Conservation (phyloP, 2,329 filamentous ascomycete species). For the Cladorrhinum sp. region DNA sequence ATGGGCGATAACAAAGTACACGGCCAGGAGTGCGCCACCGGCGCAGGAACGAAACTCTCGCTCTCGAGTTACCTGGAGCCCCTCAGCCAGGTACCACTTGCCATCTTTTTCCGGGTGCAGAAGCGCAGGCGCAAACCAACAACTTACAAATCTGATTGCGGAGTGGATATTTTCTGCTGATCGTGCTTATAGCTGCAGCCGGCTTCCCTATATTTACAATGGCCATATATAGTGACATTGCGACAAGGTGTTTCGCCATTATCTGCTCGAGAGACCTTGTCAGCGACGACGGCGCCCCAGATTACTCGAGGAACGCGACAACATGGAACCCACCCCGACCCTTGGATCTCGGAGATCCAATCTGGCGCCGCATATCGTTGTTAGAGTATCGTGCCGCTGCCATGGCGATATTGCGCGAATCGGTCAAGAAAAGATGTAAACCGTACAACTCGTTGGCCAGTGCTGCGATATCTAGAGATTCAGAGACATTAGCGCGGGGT, state of each 20-base stretch:
- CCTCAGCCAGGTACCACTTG: not conserved
- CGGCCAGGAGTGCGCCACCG: not conserved
- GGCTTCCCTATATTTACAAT: conserved; percentile 87
- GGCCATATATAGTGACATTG: conserved; percentile 89
- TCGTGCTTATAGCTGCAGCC: conserved; percentile 92
- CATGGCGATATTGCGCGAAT: conserved; percentile 34
- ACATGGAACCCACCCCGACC: conserved; percentile 38
- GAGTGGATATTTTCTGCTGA: conserved; percentile 55
- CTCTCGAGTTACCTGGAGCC: not conserved
- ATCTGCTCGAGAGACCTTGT: conserved; percentile 44
- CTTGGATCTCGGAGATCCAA: conserved; percentile 56
- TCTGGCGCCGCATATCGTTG: conserved; percentile 49
- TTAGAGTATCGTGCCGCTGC: conserved; percentile 45
- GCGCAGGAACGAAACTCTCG: not conserved
- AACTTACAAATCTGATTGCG: conserved; percentile 51
- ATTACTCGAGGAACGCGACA: not conserved
- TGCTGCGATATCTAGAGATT: conserved; percentile 42
- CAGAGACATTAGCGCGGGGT: conserved; percentile 24
- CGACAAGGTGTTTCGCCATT: conserved; percentile 89
- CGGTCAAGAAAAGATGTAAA: conserved; percentile 22
- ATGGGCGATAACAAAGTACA: conserved; percentile 7
- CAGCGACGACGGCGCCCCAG: conserved; percentile 11
- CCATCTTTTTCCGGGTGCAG: not conserved
- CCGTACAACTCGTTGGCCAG: conserved; percentile 35
- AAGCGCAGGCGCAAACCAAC: not conserved